Evolutionary conservation across 768 basidiomycete genomes (phyloP).

Genomic region (Hygrocybe punicea): DNA sequence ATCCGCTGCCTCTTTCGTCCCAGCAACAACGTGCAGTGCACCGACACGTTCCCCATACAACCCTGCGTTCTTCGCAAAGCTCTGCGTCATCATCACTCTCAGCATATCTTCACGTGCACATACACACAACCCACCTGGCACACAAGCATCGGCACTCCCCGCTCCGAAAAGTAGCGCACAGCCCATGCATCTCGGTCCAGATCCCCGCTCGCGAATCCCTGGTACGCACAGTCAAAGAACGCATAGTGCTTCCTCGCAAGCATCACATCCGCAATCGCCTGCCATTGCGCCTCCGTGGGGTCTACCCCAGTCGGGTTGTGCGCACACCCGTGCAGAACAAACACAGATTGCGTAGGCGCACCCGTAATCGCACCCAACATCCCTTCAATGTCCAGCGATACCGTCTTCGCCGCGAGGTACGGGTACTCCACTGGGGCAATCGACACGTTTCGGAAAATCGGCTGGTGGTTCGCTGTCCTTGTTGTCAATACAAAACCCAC

Average conservation of each 20-base stretch:
- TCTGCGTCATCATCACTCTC: slow-evolving; percentile 48
- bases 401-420: slow-evolving; percentile 91
- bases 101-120: neutral
- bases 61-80: slow-evolving; percentile 96
- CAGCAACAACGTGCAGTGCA: slow-evolving; percentile 80
- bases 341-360: slow-evolving; percentile 75
- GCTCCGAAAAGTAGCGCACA: slow-evolving; percentile 79
- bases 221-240: slow-evolving; percentile 96
- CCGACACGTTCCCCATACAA: slow-evolving; percentile 94
- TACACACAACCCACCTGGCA: slow-evolving; percentile 65
- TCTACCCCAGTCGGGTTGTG: slow-evolving; percentile 98
- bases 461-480: slow-evolving; percentile 78
- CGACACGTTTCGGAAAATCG: slow-evolving; percentile 87
- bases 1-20: slow-evolving; percentile 59
- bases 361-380: slow-evolving; percentile 56
- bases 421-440: slow-evolving; percentile 83
- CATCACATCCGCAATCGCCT: slow-evolving; percentile 67
- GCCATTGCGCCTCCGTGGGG: slow-evolving; percentile 87
- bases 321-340: slow-evolving; percentile 90
- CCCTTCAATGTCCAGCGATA: slow-evolving; percentile 77
- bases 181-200: slow-evolving; percentile 90
- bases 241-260: slow-evolving; percentile 73
- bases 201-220: slow-evolving; percentile 93
- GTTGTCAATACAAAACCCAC: slow-evolving; percentile 2
- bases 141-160: slow-evolving; percentile 71